Evolutionary conservation across 805 yeast genomes (phyloP).

Genomic region (Kluyveromyces lactis): DNA sequence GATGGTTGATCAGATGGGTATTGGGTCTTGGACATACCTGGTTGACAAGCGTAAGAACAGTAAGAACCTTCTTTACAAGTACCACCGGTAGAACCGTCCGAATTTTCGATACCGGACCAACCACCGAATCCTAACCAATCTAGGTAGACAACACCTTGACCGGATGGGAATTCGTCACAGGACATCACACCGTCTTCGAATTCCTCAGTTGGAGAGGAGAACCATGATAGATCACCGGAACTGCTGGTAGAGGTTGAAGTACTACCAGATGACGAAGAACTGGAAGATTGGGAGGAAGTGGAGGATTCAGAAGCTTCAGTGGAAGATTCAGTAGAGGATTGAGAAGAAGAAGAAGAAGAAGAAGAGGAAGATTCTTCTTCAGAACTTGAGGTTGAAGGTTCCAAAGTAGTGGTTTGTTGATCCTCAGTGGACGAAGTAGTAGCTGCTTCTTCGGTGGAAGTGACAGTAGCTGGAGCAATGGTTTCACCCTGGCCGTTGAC

Average conservation of each 20-base stretch:
- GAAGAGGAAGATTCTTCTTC: constrained; percentile 16
- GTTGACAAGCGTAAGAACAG: constrained; percentile 97
- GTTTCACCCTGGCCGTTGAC: constrained; percentile 43
- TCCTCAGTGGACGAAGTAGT: constrained; percentile 13
- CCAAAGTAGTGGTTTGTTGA: constrained; percentile 10
- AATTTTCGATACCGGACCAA: constrained; percentile 34
- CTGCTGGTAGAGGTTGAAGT: constrained; percentile 24
- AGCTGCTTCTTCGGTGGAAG: constrained; percentile 17
- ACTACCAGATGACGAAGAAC: constrained; percentile 19
- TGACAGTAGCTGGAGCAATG: constrained; percentile 27
- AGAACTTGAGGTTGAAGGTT: constrained; percentile 18
- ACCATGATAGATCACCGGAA: constrained; percentile 53
- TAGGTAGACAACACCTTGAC: constrained; percentile 59
- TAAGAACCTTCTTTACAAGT: constrained; percentile 80
- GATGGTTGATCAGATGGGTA: constrained; percentile 89
- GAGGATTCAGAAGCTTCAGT: too few relatives aligned
- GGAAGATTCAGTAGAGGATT: constrained; percentile 22
- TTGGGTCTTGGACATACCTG: constrained; percentile 98
- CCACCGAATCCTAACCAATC: constrained; percentile 48
- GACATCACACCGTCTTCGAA: constrained; percentile 65
- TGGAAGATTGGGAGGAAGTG: constrained; percentile 24
- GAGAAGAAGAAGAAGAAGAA: constrained; percentile 14
- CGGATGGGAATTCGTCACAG: constrained; percentile 68
- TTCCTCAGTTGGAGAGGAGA: constrained; percentile 44
- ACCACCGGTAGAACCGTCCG: constrained; percentile 46